Conservation (phyloP, 2,329 filamentous ascomycete species). For the Biscogniauxia marginata region DNA sequence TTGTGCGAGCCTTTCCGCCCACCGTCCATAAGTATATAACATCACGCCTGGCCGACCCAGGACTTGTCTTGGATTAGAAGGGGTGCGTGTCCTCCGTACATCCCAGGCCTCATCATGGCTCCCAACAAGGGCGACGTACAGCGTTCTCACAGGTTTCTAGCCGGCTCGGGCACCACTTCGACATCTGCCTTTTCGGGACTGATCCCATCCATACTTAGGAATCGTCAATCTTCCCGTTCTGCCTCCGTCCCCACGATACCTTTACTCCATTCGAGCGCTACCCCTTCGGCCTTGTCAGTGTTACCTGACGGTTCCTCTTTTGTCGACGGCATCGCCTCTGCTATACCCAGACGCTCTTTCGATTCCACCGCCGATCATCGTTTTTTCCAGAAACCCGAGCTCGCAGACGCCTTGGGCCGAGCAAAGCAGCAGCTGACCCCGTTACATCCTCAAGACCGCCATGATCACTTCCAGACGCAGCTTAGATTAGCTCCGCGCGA, state of each 20-base stretch:
- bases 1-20: neutral
- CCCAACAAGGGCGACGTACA: neutral
- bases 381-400: slow-evolving; percentile 50
- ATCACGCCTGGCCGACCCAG: neutral
- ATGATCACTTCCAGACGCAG: slow-evolving; percentile 40
- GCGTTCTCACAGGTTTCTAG: neutral
- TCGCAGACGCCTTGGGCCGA: slow-evolving; percentile 32
- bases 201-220: neutral
- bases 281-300: slow-evolving; percentile 2
- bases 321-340: slow-evolving; percentile 16
- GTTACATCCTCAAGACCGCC: slow-evolving; percentile 31
- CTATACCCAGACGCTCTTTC: slow-evolving; percentile 45
- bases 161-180: neutral
- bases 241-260: slow-evolving; percentile 10
- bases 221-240: slow-evolving; percentile 5
- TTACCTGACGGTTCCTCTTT: slow-evolving; percentile 2
- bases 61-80: neutral
- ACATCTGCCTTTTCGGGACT: neutral
- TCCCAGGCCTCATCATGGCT: neutral
- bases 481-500: slow-evolving; percentile 46
- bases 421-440: slow-evolving; percentile 29
- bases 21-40: neutral
- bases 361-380: slow-evolving; percentile 55
- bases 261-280: slow-evolving; percentile 8
- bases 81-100: neutral